Evolutionary conservation across 805 yeast species (phyloP).

Genomic region (Suhomyces xylopsoci): DNA sequence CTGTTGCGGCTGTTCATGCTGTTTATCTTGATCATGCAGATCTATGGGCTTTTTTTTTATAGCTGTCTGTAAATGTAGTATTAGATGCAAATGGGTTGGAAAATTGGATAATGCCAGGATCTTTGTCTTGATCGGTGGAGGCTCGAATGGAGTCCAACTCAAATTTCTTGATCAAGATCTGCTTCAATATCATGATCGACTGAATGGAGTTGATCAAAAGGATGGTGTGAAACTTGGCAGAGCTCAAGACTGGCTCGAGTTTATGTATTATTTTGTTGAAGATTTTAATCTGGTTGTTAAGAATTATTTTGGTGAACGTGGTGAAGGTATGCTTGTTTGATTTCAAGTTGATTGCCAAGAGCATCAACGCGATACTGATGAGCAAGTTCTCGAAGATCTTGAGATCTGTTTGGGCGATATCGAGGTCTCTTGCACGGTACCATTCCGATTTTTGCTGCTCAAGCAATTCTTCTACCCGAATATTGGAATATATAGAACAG

Average conservation of each 20-base stretch:
- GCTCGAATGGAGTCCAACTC: slow-evolving; percentile 5
- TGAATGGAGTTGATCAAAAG: slow-evolving; percentile 28
- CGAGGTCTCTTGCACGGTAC: slow-evolving; percentile 12
- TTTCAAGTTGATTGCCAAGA: slow-evolving; percentile 21
- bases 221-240: slow-evolving; percentile 16
- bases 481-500: slow-evolving; percentile 20
- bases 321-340: slow-evolving; percentile 10
- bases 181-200: slow-evolving; percentile 28
- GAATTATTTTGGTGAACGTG: slow-evolving; percentile 10
- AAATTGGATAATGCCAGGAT: background rate
- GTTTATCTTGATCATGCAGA: background rate
- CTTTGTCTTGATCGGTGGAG: background rate
- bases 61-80: background rate
- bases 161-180: slow-evolving; percentile 20
- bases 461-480: slow-evolving; percentile 9
- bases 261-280: slow-evolving; percentile 27
- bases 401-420: slow-evolving; percentile 8
- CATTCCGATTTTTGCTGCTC: slow-evolving; percentile 24
- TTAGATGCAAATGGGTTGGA: slow-evolving; percentile 1
- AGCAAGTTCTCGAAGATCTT: slow-evolving; percentile 27
- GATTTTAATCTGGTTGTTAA: slow-evolving; percentile 32
- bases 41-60: background rate
- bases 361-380: slow-evolving; percentile 28
- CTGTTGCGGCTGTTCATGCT: background rate
- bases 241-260: slow-evolving; percentile 9